Conservation (phyloP, 371 early-diverging fungal species). For the Mortierella sp. region DNA sequence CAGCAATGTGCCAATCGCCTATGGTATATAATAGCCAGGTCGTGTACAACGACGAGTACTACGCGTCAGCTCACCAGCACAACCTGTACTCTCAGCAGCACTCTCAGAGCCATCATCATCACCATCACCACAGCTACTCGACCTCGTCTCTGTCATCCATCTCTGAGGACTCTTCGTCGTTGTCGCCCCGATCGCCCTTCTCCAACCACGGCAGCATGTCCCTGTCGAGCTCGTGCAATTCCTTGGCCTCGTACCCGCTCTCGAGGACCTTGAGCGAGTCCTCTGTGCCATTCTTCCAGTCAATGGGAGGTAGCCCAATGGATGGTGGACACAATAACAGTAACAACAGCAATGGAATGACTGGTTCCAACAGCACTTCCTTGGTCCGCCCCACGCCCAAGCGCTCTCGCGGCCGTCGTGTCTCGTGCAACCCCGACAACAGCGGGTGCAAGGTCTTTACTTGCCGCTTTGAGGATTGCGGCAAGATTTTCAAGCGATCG, state of each 20-base stretch:
- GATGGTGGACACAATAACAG: slow-evolving; percentile 3
- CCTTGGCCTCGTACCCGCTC: slow-evolving; percentile 40
- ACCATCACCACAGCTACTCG: slow-evolving; percentile 41
- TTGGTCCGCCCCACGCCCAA: slow-evolving; percentile 58
- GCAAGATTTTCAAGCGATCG: slow-evolving; percentile 83
- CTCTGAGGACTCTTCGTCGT: slow-evolving; percentile 11
- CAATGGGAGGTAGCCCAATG: background rate
- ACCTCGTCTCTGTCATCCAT: slow-evolving; percentile 29
- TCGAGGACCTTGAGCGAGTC: slow-evolving; percentile 54
- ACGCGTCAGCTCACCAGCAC: slow-evolving; percentile 47
- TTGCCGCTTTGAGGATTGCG: slow-evolving; percentile 73
- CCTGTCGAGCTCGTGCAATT: slow-evolving; percentile 32
- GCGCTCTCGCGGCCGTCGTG: slow-evolving; percentile 71
- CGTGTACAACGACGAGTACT: slow-evolving; percentile 45
- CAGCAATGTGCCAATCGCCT: slow-evolving; percentile 29
- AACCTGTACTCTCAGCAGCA: slow-evolving; percentile 51
- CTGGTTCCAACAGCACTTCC: slow-evolving; percentile 21
- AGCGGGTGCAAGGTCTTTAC: slow-evolving; percentile 64
- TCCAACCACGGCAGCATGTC: slow-evolving; percentile 30
- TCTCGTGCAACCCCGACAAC: slow-evolving; percentile 65
- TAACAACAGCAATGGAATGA: background rate
- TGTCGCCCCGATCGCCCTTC: slow-evolving; percentile 50
- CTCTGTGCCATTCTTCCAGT: slow-evolving; percentile 34
- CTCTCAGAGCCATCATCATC: slow-evolving; percentile 27
- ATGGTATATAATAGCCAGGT: slow-evolving; percentile 41